phyloP scores from a whole-genome alignment of 345 rosid genomes.

The Trapa bicornis region DNA sequence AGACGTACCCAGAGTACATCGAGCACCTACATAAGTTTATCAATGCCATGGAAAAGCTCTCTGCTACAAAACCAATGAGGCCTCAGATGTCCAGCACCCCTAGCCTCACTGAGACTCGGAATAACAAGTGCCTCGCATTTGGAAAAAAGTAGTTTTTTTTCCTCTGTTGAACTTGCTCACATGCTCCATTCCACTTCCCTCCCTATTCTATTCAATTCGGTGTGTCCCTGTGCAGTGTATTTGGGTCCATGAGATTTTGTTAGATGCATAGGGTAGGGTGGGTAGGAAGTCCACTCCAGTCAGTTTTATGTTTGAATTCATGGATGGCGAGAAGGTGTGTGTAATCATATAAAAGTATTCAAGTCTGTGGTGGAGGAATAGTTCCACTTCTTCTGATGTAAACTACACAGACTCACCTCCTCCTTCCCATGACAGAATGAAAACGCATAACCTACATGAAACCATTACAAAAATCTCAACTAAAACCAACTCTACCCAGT shows the following conservation, averaged over 20 bases:
- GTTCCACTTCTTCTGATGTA: neutral
- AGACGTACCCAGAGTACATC: conserved; percentile 86
- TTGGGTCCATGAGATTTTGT: neutral
- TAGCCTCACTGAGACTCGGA: conserved; percentile 49
- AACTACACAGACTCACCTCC: neutral
- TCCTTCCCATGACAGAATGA: no score
- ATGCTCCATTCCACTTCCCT: neutral
- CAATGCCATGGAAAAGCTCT: conserved; percentile 81
- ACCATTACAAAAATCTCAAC: no score
- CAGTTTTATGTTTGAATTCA: neutral
- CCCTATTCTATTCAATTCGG: neutral
- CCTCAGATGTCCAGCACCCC: conserved; percentile 33
- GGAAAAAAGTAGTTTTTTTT: conserved; percentile 27
- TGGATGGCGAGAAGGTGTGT: neutral
- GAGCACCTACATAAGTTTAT: conserved; percentile 70
- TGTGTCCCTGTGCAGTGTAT: neutral
- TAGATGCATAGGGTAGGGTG: neutral
- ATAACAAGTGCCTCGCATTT: conserved; percentile 61
- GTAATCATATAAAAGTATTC: neutral
- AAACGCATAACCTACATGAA: no score
- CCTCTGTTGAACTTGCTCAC: neutral
- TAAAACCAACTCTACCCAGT: neutral
- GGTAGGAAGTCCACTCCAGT: neutral
- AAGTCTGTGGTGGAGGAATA: neutral
- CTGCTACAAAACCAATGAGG: conserved; percentile 35